Evolutionary conservation across 768 basidiomycete genomes (phyloP).

Genomic region (Boletus bicolor): DNA sequence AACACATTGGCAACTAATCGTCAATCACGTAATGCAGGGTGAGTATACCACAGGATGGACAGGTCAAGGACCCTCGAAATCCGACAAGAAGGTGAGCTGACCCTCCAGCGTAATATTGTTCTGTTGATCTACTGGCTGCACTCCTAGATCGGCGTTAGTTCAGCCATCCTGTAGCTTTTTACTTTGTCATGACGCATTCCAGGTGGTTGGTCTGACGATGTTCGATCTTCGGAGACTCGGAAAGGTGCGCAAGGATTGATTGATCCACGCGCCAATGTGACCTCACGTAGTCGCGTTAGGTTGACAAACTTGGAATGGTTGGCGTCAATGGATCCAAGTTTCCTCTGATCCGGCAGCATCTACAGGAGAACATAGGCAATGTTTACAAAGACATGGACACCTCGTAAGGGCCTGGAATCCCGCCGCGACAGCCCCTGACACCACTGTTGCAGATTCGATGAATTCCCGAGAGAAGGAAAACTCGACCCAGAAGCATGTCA

Average conservation of each 20-base stretch:
- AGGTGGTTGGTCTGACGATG: constrained; percentile 87
- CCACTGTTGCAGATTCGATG: constrained; percentile 56
- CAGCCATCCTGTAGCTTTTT: constrained; percentile 3
- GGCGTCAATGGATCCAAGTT: constrained; percentile 88
- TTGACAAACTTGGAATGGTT: constrained; percentile 79
- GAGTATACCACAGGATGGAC: constrained; percentile 98
- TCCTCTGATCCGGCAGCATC: constrained; percentile 77
- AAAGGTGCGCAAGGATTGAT: constrained; percentile 47
- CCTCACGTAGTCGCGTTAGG: constrained; percentile 36
- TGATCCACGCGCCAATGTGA: neutral
- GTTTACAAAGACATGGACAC: constrained; percentile 88
- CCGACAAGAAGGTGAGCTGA: constrained; percentile 80
- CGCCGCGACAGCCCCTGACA: neutral
- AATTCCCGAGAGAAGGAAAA: constrained; percentile 68
- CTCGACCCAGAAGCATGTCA: constrained; percentile 80
- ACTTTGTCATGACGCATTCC: constrained; percentile 14
- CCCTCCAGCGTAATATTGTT: neutral
- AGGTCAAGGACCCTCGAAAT: constrained; percentile 85
- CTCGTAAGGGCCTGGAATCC: constrained; percentile 45
- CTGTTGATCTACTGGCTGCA: neutral
- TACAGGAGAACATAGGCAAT: constrained; percentile 75
- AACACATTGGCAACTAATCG: neutral
- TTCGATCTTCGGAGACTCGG: constrained; percentile 85
- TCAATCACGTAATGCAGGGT: constrained; percentile 40
- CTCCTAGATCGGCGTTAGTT: constrained; percentile 62